These are phyloP conservation scores for Gyrodon lividus DNA, from an alignment of 768 basidiomycete species.

Conservation along the genomic window DNA sequence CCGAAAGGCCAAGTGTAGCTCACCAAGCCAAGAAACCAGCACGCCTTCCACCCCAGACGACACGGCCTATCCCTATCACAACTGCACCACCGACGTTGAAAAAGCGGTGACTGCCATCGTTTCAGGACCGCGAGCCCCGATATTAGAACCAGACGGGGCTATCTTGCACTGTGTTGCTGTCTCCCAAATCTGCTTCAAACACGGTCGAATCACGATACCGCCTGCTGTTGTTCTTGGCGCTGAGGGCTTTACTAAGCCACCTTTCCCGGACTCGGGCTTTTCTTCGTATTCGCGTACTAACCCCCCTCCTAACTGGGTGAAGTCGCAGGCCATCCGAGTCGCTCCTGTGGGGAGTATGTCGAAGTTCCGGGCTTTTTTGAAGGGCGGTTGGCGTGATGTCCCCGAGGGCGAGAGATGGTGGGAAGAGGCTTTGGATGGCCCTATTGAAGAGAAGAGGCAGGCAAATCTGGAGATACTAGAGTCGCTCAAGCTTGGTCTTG, in stretches of 20 bases:
- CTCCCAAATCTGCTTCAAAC: slow-evolving; percentile 67
- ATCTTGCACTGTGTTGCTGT: slow-evolving; percentile 62
- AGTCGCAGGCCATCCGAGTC: slow-evolving; percentile 23
- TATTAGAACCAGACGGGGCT: slow-evolving; percentile 46
- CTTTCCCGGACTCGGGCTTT: background rate
- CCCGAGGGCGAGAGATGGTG: slow-evolving; percentile 65
- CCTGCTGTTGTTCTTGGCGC: slow-evolving; percentile 59
- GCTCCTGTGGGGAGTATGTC: slow-evolving; percentile 21
- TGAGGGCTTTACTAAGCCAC: slow-evolving; percentile 50
- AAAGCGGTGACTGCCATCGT: slow-evolving; percentile 13
- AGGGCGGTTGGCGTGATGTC: slow-evolving; percentile 61
- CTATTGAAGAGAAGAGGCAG: slow-evolving; percentile 39
- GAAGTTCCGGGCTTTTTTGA: slow-evolving; percentile 41
- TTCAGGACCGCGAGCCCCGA: slow-evolving; percentile 2
- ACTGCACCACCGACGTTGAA: slow-evolving; percentile 14
- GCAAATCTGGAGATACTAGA: slow-evolving; percentile 26
- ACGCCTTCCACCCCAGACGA: slow-evolving; percentile 23
- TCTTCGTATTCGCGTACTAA: slow-evolving; percentile 35
- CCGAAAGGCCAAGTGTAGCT: background rate
- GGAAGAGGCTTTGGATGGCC: slow-evolving; percentile 55
- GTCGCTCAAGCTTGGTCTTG: slow-evolving; percentile 22
- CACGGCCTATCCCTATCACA: background rate
- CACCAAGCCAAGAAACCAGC: slow-evolving; percentile 31
- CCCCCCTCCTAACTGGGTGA: slow-evolving; percentile 29
- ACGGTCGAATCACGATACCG: slow-evolving; percentile 70